phyloP scores from a whole-genome alignment of 139 green algal species.

The Parachlorella kessleri region DNA sequence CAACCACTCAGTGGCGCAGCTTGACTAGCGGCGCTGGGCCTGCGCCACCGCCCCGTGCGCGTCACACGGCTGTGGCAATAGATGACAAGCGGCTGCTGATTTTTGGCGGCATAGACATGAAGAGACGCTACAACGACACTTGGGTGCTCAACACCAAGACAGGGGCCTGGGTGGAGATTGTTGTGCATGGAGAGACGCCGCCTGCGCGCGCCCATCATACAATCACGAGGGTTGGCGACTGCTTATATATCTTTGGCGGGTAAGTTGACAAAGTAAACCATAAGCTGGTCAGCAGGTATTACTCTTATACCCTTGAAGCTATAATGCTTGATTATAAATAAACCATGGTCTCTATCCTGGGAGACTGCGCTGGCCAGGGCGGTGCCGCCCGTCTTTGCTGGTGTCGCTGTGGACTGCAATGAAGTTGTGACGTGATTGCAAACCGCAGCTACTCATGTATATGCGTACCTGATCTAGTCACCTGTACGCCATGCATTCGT shows the following conservation, averaged over 20 bases:
- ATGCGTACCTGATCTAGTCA: no score
- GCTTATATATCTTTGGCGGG: conserved; percentile 78
- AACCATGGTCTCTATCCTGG: no score
- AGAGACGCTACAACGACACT: conserved; percentile 74
- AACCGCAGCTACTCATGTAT: no score
- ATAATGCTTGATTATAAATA: no score
- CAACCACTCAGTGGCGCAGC: conserved; percentile 40
- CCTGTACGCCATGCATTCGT: no score
- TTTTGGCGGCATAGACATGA: conserved; percentile 81
- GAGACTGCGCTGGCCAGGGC: no score
- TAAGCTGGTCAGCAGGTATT: no score
- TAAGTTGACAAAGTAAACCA: no score
- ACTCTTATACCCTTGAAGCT: no score
- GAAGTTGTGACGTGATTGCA: no score
- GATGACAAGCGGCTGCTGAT: conserved; percentile 71
- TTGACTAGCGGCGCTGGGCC: conserved; percentile 9
- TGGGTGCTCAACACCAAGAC: conserved; percentile 72
- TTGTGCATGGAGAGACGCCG: conserved; percentile 48
- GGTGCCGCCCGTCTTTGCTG: no score
- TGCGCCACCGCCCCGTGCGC: conserved; percentile 58
- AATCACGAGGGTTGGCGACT: conserved; percentile 63
- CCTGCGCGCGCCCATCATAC: conserved; percentile 77
- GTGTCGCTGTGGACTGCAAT: no score
- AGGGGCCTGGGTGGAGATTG: conserved; percentile 59
- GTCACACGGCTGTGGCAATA: conserved; percentile 71